Conservation (phyloP, 257 asterid genomes). For the Dorcoceras hygrometricum region DNA sequence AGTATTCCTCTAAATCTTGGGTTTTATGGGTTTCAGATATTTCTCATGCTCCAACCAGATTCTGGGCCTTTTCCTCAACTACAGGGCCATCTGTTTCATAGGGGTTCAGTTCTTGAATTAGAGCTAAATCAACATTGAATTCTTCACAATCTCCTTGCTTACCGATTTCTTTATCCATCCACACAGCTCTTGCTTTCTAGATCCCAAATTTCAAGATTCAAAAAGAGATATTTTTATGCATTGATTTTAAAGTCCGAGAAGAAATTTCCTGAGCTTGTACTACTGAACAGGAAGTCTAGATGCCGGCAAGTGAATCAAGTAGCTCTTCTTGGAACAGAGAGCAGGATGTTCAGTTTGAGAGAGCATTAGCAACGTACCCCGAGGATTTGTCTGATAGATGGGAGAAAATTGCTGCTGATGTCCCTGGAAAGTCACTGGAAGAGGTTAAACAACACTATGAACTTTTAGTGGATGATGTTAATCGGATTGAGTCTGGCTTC, state of each 20-base stretch:
- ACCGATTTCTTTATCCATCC: conserved; percentile 31
- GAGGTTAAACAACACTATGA: conserved; percentile 74
- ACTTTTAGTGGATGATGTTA: conserved; percentile 67
- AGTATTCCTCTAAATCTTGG: conserved; percentile 17
- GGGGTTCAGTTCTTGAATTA: conserved; percentile 35
- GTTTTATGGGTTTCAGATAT: conserved; percentile 60
- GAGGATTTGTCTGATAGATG: conserved; percentile 66
- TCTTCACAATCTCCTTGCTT: conserved; percentile 30
- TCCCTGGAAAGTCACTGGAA: conserved; percentile 68
- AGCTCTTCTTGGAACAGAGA: conserved; percentile 76
- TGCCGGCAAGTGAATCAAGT: conserved; percentile 65
- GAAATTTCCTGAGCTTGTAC: conserved; percentile 18
- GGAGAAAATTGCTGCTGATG: conserved; percentile 78
- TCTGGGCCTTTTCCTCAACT: conserved; percentile 32
- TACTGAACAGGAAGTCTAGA: conserved; percentile 38
- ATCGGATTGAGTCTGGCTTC: conserved; percentile 65
- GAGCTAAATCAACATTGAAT: conserved; percentile 34
- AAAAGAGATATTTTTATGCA: conserved; percentile 3
- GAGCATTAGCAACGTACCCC: conserved; percentile 64
- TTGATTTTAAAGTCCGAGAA: conserved; percentile 21
- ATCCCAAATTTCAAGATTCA: conserved; percentile 35
- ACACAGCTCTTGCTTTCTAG: conserved; percentile 30
- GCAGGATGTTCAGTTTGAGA: conserved; percentile 72
- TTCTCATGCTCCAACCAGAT: conserved; percentile 46
- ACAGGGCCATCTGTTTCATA: not conserved